phyloP scores from a whole-genome alignment of 2,329 filamentous ascomycete genomes.

The Waltergamsia citrina region DNA sequence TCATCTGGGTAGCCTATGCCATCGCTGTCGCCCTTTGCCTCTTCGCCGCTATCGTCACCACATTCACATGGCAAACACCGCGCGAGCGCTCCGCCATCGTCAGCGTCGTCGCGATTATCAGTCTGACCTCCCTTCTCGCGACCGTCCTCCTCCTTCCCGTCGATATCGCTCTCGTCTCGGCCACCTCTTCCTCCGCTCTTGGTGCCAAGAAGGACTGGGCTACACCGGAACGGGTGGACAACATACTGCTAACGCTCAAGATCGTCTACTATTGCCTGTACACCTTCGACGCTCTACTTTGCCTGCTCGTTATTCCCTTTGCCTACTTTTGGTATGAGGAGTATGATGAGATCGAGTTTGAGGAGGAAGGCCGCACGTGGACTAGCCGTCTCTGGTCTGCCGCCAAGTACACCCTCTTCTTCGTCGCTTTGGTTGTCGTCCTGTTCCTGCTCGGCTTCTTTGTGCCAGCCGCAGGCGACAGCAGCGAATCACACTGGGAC shows the following conservation, averaged over 20 bases:
- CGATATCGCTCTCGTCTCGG: conserved; percentile 89
- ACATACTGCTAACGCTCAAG: conserved; percentile 71
- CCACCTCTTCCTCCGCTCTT: conserved; percentile 64
- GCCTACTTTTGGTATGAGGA: conserved; percentile 98
- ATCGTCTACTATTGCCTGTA: conserved; percentile 91
- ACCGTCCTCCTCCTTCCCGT: conserved; percentile 89
- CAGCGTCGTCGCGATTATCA: conserved; percentile 76
- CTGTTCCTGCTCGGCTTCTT: conserved; percentile 93
- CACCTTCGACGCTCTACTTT: conserved; percentile 82
- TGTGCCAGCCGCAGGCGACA: conserved; percentile 66
- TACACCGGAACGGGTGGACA: conserved; percentile 67
- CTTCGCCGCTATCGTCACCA: conserved; percentile 70
- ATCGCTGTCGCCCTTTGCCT: conserved; percentile 71
- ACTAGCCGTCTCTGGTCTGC: conserved; percentile 70
- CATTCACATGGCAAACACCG: conserved; percentile 84
- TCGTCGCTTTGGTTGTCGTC: conserved; percentile 69
- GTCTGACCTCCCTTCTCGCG: conserved; percentile 77
- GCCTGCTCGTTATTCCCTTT: conserved; percentile 83
- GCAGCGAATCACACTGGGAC: conserved; percentile 59
- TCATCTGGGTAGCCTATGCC: conserved; percentile 94
- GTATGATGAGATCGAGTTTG: conserved; percentile 82
- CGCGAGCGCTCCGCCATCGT: conserved; percentile 77
- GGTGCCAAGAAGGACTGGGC: conserved; percentile 94
- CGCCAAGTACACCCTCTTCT: conserved; percentile 81
- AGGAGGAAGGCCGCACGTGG: conserved; percentile 69